Evolutionary conservation across 371 early-diverging fungal genomes (phyloP).

Genomic region (Apophysomyces trapeziformis): DNA sequence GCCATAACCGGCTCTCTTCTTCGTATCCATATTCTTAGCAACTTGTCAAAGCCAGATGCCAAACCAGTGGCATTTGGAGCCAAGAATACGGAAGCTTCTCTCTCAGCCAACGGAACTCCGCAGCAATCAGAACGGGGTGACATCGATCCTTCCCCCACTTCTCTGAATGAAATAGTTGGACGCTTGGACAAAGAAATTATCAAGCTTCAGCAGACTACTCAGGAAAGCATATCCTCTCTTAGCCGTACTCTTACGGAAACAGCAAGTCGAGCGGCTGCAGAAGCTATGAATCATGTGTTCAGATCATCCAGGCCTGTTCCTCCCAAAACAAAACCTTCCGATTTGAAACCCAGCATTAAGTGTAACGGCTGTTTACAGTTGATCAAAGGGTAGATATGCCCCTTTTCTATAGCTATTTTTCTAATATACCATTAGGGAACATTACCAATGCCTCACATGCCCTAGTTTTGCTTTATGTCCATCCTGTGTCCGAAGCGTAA

Average conservation of each 20-base stretch:
- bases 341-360: not conserved
- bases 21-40: not conserved
- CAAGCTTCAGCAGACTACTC: not conserved
- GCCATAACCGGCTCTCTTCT: not conserved
- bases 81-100: not conserved
- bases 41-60: not conserved
- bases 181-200: not conserved
- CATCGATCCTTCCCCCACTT: not conserved
- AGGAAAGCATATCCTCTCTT: not conserved
- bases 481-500: not conserved
- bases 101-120: not conserved
- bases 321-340: not conserved
- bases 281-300: not conserved
- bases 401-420: not conserved
- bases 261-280: not conserved
- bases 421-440: not conserved
- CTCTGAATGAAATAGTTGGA: not conserved
- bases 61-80: conserved; percentile 2
- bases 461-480: not conserved
- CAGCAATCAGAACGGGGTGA: not conserved
- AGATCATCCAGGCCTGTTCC: not conserved
- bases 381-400: not conserved
- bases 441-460: not conserved
- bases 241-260: not conserved
- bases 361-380: not conserved